Base-by-base conservation (phyloP, 208 protist species). In the Leishmania lainsoni region DNA sequence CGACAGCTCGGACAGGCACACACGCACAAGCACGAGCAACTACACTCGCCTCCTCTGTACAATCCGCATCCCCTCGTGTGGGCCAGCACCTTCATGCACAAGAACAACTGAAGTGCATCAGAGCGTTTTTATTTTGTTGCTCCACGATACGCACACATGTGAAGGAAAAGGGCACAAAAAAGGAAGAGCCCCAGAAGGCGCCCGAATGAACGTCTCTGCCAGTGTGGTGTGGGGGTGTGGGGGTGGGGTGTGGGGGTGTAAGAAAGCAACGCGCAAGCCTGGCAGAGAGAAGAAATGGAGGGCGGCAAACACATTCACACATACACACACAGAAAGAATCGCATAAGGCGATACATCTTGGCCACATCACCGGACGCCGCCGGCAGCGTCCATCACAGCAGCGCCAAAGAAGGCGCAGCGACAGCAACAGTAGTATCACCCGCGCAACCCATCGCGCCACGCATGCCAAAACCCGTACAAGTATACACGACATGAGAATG, bases 401-500 rank as follows among this genome's bases (percentile, higher is more conserved):
- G 42, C 22, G 12, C 68, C 32, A 51, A 32, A 20, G 17, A 73
- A 51, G 42, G 45, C 29, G 68, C 68, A 51, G 68, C 68, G 52
- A 5, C 17, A 32, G 65, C 58, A 0, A n/a, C 65, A 71, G 68
- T 39, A 51, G 68, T 39, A 73, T 45, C 68, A 29, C 8, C 42
- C 68, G 32, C 17, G 22, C 10, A 45, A 51, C 10, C 17, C 14
- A 26, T 51, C 68, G 5, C 29, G 20, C 61, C 61, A 22, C 61
- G 0, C 29, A 63, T 17, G 58, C 10, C 56, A 61, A 61, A 69
- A 17, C 22, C 2, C 65, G 78, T 8, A 73, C 49, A 84, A 32
- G 68, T 14, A 78, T 29, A 75, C 52, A 76, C 26, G 42, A 78
- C 14, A 80, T 45, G 32, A 45, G 74, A 45, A 9, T 1, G 32